Evolutionary conservation across 176 grass and related monocot species (phyloP).

Genomic region (Aegilops tauschii): DNA sequence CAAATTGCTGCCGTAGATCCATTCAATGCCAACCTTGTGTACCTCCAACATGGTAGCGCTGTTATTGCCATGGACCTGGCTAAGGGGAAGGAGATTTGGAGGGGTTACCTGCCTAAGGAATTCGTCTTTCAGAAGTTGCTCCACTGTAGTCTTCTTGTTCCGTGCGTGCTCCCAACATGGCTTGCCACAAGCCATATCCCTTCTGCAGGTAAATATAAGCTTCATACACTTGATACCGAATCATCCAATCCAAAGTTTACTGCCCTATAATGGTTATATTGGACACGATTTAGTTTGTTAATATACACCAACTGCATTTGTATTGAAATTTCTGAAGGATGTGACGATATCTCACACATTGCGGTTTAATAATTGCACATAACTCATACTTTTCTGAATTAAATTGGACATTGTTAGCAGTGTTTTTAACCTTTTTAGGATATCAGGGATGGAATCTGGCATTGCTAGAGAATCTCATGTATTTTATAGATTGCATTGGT

Average conservation of each 20-base stretch:
- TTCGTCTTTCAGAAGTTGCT: not conserved
- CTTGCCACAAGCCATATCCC: constrained; percentile 12
- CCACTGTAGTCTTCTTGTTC: not conserved
- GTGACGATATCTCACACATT: not conserved
- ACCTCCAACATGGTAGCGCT: not conserved
- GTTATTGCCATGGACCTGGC: not conserved
- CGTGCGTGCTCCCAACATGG: not conserved
- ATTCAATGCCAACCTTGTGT: not conserved
- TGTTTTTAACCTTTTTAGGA: no score
- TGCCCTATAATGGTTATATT: not conserved
- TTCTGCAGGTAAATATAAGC: constrained; percentile 2
- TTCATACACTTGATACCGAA: not conserved
- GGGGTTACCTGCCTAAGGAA: not conserved
- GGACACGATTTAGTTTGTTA: not conserved
- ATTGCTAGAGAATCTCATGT: no score
- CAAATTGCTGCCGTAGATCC: not conserved
- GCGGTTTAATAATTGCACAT: not conserved
- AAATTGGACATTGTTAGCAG: no score
- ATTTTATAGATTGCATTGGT: no score
- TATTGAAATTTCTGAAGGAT: not conserved
- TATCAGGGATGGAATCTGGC: no score
- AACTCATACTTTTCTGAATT: not conserved
- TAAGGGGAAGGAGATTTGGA: not conserved
- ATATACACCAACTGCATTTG: not conserved
- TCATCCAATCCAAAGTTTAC: not conserved